Base-by-base conservation (phyloP, 495 filamentous ascomycete species). In the Penicillium bialowiezense region DNA sequence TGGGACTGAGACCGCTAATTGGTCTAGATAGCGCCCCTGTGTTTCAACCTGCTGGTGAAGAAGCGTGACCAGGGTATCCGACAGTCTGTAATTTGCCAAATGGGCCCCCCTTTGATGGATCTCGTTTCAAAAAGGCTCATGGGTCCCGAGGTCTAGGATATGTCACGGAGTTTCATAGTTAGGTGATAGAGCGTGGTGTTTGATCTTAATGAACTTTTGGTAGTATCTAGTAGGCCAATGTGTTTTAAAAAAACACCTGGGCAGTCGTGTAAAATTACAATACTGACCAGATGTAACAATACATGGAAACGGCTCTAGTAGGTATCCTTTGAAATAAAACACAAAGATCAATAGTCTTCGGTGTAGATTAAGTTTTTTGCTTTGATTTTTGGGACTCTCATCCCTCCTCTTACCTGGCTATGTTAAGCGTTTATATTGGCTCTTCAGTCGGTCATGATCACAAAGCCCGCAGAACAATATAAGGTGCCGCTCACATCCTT, bases 21-120 rank as follows among this genome's bases (percentile, higher is more conserved):
- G 36, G 46, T 12, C 13, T 3, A 21, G 13, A 49, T 32, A 38
- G n/a, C 32, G 20, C 35, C 19, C 19, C 38, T 12, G 7, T 49
- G 34, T 41, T 49, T 41, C 36, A 41, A 9, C 15, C 34, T 33
- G 13, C 32, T 17, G 46, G 36, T 49, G 44, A 46, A 46, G 44
- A 46, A 46, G 24, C 24, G 4, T 13, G 28, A 14, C 41, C 41
- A 29, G 41, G 41, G 26, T 15, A 12, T 7, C 5, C 29, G 29
- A 32, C 12, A 8, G 3, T 32, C 29, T 32, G 29, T 32, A 13
- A 32, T 32, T 32, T 10, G 5, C 29, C 12, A 9, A 21, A 21
- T 19, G 21, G 3, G 3, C 37, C 19, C 14, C 37, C 7, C 13
- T 28, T 26, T 42, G 19, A 3, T 3, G 8, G 8, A 26, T 8